Evolutionary conservation across 2,329 filamentous ascomycete genomes (phyloP).

Genomic region (Sclerotinia trifoliorum): DNA sequence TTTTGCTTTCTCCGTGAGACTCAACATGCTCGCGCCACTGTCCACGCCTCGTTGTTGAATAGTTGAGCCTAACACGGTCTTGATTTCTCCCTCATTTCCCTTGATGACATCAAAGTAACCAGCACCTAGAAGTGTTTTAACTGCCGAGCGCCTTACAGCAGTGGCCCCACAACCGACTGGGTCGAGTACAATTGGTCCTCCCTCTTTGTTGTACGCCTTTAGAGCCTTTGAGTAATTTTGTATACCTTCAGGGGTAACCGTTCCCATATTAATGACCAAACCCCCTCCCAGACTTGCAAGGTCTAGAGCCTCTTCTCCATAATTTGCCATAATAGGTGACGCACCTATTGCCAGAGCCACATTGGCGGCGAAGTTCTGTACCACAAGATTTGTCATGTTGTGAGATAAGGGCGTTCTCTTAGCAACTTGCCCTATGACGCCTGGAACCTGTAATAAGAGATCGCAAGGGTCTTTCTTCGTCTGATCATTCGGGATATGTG

Average conservation of each 20-base stretch:
- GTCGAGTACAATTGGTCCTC: slow-evolving; percentile 78
- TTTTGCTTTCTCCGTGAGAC: slow-evolving; percentile 54
- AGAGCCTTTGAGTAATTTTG: slow-evolving; percentile 72
- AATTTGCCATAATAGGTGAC: slow-evolving; percentile 92
- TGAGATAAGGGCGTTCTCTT: slow-evolving; percentile 72
- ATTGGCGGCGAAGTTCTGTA: slow-evolving; percentile 93
- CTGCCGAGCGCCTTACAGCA: slow-evolving; percentile 65
- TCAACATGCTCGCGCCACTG: slow-evolving; percentile 58
- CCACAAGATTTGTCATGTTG: slow-evolving; percentile 97
- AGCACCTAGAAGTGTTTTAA: slow-evolving; percentile 65
- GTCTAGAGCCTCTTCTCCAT: slow-evolving; percentile 77
- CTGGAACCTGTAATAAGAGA: slow-evolving; percentile 31
- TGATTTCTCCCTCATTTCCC: slow-evolving; percentile 88
- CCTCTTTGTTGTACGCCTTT: slow-evolving; percentile 74
- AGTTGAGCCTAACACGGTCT: slow-evolving; percentile 61
- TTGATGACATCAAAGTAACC: slow-evolving; percentile 89
- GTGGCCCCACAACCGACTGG: slow-evolving; percentile 91
- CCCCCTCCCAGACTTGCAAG: slow-evolving; percentile 74
- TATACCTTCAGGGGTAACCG: slow-evolving; percentile 73
- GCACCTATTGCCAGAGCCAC: slow-evolving; percentile 81
- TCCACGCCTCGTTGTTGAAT: slow-evolving; percentile 82
- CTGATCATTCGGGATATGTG: slow-evolving; percentile 21
- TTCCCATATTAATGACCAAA: slow-evolving; percentile 94
- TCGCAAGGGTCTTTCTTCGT: slow-evolving; percentile 32
- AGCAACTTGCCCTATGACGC: slow-evolving; percentile 60